These are phyloP conservation scores for Grosmannia serpens DNA, from an alignment of 2,329 filamentous ascomycete species.

Conservation along the genomic window DNA sequence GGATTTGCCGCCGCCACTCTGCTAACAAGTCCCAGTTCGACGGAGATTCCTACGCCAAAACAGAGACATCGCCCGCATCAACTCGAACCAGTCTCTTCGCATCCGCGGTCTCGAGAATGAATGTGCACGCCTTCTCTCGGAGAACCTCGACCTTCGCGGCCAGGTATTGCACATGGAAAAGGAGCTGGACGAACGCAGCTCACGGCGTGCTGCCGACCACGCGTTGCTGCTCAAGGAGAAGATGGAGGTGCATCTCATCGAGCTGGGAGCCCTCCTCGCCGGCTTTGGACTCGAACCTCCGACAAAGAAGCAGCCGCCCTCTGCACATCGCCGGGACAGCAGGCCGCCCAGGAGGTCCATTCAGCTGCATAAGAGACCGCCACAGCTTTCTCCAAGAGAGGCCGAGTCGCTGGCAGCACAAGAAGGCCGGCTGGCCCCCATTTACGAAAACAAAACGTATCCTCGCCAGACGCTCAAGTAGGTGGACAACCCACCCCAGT, in stretches of 20 bases:
- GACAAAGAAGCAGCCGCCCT: conserved; percentile 33
- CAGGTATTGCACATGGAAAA: conserved; percentile 60
- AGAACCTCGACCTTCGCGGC: conserved; percentile 63
- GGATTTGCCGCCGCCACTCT: not conserved
- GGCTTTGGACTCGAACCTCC: conserved; percentile 52
- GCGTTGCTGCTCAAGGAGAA: conserved; percentile 58
- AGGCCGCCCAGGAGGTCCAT: conserved; percentile 30
- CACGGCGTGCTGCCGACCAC: conserved; percentile 50
- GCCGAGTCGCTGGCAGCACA: conserved; percentile 36
- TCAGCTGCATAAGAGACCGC: conserved; percentile 35
- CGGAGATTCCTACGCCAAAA: conserved; percentile 74
- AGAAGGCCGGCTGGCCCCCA: conserved; percentile 51
- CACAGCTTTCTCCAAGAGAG: conserved; percentile 44
- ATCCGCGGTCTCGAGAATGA: conserved; percentile 70
- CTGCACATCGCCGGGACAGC: conserved; percentile 26
- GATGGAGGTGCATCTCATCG: conserved; percentile 60
- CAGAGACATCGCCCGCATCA: conserved; percentile 67
- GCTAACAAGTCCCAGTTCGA: conserved; percentile 43
- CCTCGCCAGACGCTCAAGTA: conserved; percentile 60
- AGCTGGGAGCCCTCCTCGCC: conserved; percentile 57
- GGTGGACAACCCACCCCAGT: conserved; percentile 15
- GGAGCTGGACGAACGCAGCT: conserved; percentile 50
- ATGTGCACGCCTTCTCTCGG: conserved; percentile 60
- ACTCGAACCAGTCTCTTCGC: conserved; percentile 65
- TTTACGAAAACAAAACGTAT: conserved; percentile 57